These are phyloP conservation scores for Penicillium macrosclerotiorum DNA, from an alignment of 495 filamentous ascomycete genomes.

Conservation along the genomic window DNA sequence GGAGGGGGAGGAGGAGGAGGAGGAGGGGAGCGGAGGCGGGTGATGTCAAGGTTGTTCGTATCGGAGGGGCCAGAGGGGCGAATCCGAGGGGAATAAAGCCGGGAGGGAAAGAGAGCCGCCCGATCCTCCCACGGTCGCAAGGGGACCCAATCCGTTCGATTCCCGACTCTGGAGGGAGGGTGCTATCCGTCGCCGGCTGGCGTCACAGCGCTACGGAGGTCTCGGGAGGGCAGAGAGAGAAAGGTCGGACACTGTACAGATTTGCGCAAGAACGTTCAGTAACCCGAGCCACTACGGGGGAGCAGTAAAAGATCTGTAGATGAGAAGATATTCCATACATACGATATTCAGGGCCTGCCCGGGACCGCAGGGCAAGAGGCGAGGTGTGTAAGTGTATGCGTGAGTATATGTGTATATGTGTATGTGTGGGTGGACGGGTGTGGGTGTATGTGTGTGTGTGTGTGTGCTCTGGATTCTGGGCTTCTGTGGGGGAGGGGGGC, in stretches of 20 bases:
- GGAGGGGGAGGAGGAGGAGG: conserved; percentile 41
- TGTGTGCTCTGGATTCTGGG: too few species aligned
- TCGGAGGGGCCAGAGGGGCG: conserved; percentile 14
- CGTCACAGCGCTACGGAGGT: conserved; percentile 20
- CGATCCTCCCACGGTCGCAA: too few species aligned
- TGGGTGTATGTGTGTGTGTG: too few species aligned
- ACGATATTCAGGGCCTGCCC: conserved; percentile 14
- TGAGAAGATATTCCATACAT: conserved; percentile 14
- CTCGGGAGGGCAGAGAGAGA: conserved; percentile 22
- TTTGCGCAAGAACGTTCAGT: conserved; percentile 12
- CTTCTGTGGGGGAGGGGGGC: too few species aligned
- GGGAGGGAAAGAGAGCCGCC: conserved; percentile 24
- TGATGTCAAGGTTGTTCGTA: conserved; percentile 39
- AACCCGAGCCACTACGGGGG: conserved; percentile 6
- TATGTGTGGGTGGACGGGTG: too few species aligned
- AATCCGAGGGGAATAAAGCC: conserved; percentile 13
- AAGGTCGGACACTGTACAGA: conserved; percentile 26
- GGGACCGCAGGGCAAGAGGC: too few species aligned
- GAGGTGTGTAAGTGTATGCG: too few species aligned
- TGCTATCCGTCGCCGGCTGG: conserved; percentile 13
- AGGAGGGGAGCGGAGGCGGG: conserved; percentile 40
- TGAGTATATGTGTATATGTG: too few species aligned
- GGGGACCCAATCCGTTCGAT: too few species aligned
- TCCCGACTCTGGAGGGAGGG: conserved; percentile 12
- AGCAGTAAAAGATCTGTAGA: background rate